Evolutionary conservation across 345 rosid species (phyloP).

Genomic region (Gossypium mustelinum): DNA sequence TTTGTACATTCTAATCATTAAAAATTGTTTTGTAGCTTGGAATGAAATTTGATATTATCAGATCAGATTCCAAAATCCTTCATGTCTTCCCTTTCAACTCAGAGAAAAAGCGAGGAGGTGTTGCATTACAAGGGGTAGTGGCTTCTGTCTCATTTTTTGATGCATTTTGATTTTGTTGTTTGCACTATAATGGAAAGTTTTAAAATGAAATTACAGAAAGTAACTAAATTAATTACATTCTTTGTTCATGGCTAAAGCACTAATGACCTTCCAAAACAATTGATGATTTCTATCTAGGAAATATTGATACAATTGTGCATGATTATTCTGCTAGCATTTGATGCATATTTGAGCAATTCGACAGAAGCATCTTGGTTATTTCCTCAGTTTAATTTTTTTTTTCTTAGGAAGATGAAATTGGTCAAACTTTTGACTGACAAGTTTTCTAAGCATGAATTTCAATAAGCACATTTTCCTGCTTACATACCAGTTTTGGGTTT

Average conservation of each 20-base stretch:
- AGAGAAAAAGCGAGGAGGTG: slow-evolving; percentile 97
- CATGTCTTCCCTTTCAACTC: slow-evolving; percentile 95
- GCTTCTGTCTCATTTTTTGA: slow-evolving; percentile 14
- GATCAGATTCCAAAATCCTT: slow-evolving; percentile 64
- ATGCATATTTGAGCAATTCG: slow-evolving; percentile 7
- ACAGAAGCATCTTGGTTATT: background rate
- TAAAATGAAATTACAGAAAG: background rate
- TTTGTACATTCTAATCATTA: slow-evolving; percentile 16
- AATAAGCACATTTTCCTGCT: background rate
- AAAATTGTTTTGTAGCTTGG: slow-evolving; percentile 65
- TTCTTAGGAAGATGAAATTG: background rate
- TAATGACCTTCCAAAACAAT: background rate
- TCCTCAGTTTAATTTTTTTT: background rate
- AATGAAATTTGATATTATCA: slow-evolving; percentile 68
- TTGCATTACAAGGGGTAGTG: slow-evolving; percentile 67
- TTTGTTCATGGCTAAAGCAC: background rate
- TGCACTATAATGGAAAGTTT: slow-evolving; percentile 11
- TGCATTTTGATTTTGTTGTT: slow-evolving; percentile 7
- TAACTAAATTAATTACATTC: background rate
- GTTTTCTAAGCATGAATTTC: background rate
- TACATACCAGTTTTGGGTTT: slow-evolving; percentile 1
- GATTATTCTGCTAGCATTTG: background rate
- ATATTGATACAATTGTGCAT: background rate
- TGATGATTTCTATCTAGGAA: background rate
- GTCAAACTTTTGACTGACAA: background rate